Conservation (phyloP, 2,329 filamentous ascomycete genomes). For the Botrytis pseudocinerea region DNA sequence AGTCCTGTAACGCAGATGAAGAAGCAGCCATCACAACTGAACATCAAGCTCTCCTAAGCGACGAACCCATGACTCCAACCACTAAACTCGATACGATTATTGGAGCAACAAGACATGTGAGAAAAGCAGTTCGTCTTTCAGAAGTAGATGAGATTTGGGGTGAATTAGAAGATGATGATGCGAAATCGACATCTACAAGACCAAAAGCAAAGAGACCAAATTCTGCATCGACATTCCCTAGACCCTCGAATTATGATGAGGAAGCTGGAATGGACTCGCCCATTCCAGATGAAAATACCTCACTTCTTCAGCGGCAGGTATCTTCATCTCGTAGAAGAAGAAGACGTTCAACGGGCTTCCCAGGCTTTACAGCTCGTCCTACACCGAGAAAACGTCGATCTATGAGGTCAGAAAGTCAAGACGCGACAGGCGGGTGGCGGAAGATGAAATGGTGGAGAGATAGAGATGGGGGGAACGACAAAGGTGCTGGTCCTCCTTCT, state of each 20-base stretch:
- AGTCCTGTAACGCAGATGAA: constrained; percentile 46
- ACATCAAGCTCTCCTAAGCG: constrained; percentile 37
- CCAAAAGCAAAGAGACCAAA: constrained; percentile 20
- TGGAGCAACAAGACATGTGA: constrained; percentile 35
- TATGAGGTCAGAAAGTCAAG: constrained; percentile 45
- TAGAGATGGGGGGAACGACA: constrained; percentile 24
- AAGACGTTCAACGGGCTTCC: constrained; percentile 62
- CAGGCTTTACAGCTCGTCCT: constrained; percentile 57
- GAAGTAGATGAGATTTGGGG: constrained; percentile 84
- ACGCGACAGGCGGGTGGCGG: constrained; percentile 54
- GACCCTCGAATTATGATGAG: constrained; percentile 12
- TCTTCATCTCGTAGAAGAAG: constrained; percentile 44
- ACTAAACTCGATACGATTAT: constrained; percentile 39
- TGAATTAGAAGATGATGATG: constrained; percentile 75
- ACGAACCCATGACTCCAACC: constrained; percentile 38
- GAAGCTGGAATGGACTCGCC: constrained; percentile 26
- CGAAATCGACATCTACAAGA: constrained; percentile 35
- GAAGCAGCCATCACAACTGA: constrained; percentile 38
- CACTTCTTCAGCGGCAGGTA: constrained; percentile 30
- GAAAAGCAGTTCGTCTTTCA: constrained; percentile 43
- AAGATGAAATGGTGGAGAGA: constrained; percentile 56
- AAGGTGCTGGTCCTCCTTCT: constrained; percentile 28
- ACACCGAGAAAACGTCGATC: constrained; percentile 33
- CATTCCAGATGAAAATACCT: constrained; percentile 33
- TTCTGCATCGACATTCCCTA: constrained; percentile 24